Percentiles rank a stretch among this genome's conserved stretches.
phyloP scores from a whole-genome alignment of 2,329 filamentous ascomycete species.

The Neopestalotiopsis sp. region DNA sequence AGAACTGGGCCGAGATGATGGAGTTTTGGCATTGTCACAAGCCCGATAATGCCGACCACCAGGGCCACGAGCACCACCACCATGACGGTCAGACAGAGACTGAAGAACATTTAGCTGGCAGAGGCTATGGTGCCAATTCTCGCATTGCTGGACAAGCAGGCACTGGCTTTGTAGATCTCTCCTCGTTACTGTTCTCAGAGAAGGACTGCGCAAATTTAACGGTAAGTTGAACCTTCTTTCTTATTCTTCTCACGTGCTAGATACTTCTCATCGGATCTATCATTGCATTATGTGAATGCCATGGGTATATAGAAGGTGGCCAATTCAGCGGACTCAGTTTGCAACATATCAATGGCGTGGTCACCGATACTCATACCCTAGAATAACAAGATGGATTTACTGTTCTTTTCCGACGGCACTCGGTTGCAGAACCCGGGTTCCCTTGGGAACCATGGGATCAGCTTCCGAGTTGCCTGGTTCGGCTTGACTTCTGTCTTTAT shows the following conservation, averaged over 20 bases:
- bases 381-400: constrained; percentile 42
- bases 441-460: constrained; percentile 44
- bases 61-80: constrained; percentile 23
- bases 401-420: constrained; percentile 32
- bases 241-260: not conserved
- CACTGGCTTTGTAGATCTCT: constrained; percentile 80
- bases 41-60: constrained; percentile 64
- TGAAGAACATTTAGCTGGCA: constrained; percentile 57
- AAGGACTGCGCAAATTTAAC: constrained; percentile 62
- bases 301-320: constrained; percentile 69
- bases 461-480: constrained; percentile 20
- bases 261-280: constrained; percentile 21
- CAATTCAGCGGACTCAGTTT: constrained; percentile 45
- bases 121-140: constrained; percentile 85
- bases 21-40: constrained; percentile 99
- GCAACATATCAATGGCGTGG: constrained; percentile 56
- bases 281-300: constrained; percentile 11
- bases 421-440: constrained; percentile 41
- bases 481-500: constrained; percentile 38
- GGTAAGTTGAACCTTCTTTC: constrained; percentile 36
- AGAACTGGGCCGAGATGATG: constrained; percentile 99
- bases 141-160: constrained; percentile 69
- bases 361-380: constrained; percentile 75
- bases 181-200: constrained; percentile 73
- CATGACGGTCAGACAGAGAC: constrained; percentile 31